Base-by-base conservation (phyloP, 139 green algal genomes). In the Picochlorum sp. region DNA sequence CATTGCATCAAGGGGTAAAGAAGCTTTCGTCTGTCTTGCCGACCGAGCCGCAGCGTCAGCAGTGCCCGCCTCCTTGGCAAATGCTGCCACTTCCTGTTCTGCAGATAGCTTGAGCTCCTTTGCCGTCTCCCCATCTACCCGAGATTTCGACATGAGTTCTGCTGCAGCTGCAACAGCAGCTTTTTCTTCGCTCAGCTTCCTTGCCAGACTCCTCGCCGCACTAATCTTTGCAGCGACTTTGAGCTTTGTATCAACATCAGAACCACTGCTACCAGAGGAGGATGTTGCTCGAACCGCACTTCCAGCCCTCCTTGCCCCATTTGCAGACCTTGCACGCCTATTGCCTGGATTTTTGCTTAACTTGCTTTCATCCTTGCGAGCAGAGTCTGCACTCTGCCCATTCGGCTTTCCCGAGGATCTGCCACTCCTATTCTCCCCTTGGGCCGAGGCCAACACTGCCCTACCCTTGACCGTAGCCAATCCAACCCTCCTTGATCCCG, bases 101-200 rank as follows among this genome's bases (percentile, higher is more conserved):
- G 66, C 64, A 22, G 55, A 50, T 9, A 22, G 30, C 33, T 60
- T 59, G 54, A 63, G 60, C 52, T 65, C 33, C 51, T 59, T 45
- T 28, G 60, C 67, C 2, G 41, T 18, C 26, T 69, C 59, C 5
- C 53, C 57, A 47, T 74, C 54, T 16, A 67, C 50, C 14, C 35
- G 25, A 13, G 35, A 26, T 49, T 73, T 51, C 4, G 55, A 57
- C 1, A 57, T 49, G 16, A 62, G 45, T 35, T 64, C 55, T 7
- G 68, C 57, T 2, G 69, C 81, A 1, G 74, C 76, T n/a, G 79
- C 66, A 0, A 74, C 81, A 10, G 79, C 82, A 55, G 79, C 57
- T 66, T 87, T 87, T 67, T 94, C 85, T 57, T 92, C 84, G 14
- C 84, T 72, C 47, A 94, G 70, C 26, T 85, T 77, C 29, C 85